phyloP scores from a whole-genome alignment of 2,329 filamentous ascomycete genomes.

The Diaporthe sp. region DNA sequence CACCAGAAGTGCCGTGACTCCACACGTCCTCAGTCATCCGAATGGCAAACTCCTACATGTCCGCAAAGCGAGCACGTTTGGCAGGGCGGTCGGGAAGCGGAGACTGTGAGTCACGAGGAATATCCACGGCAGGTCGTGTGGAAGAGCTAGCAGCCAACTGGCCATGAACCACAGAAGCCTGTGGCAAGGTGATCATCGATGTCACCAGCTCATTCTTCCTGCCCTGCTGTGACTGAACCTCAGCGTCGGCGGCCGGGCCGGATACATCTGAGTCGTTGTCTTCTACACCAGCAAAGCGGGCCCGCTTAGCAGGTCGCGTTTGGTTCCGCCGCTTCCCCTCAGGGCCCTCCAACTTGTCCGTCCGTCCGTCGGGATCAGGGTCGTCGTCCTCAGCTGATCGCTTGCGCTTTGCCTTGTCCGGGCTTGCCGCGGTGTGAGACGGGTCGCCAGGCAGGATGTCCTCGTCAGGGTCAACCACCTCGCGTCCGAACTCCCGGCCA shows the following conservation, averaged over 20 bases:
- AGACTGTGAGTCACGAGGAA: neutral
- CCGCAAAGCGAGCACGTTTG: slow-evolving; percentile 28
- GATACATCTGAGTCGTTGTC: neutral
- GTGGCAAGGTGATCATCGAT: neutral
- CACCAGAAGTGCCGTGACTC: neutral
- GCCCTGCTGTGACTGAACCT: neutral
- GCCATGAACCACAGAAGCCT: neutral
- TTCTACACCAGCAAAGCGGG: slow-evolving; percentile 2
- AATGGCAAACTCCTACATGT: neutral
- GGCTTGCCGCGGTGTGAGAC: neutral
- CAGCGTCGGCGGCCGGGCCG: too few relatives aligned
- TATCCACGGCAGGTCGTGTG: neutral
- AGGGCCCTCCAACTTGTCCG: too few relatives aligned
- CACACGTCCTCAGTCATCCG: neutral
- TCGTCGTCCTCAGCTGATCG: neutral
- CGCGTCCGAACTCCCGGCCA: slow-evolving; percentile 57
- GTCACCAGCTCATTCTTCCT: too few relatives aligned
- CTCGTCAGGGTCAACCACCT: slow-evolving; percentile 55
- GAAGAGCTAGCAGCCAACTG: neutral
- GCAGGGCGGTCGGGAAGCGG: neutral
- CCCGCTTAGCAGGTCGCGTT: slow-evolving; percentile 1
- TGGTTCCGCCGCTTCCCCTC: neutral
- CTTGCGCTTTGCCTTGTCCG: neutral
- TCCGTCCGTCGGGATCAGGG: neutral
- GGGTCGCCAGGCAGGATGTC: slow-evolving; percentile 50